Base-by-base conservation (phyloP, 139 green algal species). In the Chlamydomonas sp. region DNA sequence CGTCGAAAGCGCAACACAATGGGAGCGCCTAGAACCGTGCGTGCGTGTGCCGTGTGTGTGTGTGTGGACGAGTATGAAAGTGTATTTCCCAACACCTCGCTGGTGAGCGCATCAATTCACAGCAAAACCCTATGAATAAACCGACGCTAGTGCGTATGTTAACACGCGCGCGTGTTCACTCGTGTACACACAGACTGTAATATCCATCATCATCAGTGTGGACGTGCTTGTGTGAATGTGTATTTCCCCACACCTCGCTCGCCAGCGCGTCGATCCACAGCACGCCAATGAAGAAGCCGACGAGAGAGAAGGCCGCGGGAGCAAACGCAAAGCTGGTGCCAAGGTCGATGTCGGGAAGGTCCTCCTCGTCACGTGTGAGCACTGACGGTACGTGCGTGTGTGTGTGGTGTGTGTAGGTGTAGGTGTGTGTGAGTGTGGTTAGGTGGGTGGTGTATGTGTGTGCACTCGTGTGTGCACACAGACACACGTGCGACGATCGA, bases 101-200 rank as follows among this genome's bases (percentile, higher is more conserved):
- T 70, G 1, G 77, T 73, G 0, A 83, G 65, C 5, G 37, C 75
- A 48, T 83, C 72, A 48, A 97, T 93, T 90, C 91, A 97, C 47
- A 91, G 73, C 20, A 90, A 85, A n/a, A n/a, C 0, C 90, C 90
- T 66, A 94, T 79, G 33, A 79, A 76, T 66, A 96, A 92, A 0
- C 87, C 87, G 0, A 79, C 72, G 22, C 86, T 43, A 1, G 81
- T 83, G 38, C n/a, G n/a, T n/a, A n/a, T n/a, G n/a, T n/a, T n/a
- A n/a, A n/a, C n/a, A n/a, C n/a, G n/a, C n/a, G n/a, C n/a, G n/a
- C n/a, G n/a, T n/a, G n/a, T n/a, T n/a, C n/a, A n/a, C n/a, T n/a
- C n/a, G n/a, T n/a, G n/a, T n/a, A n/a, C n/a, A n/a, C n/a, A n/a
- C n/a, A n/a, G n/a, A n/a, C n/a, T n/a, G n/a, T n/a, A n/a, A n/a